Percentiles rank a stretch among this genome's conserved stretches.
Conservation (phyloP, 2,329 filamentous ascomycete genomes). For the Gnomoniopsis smithogilvyi region DNA sequence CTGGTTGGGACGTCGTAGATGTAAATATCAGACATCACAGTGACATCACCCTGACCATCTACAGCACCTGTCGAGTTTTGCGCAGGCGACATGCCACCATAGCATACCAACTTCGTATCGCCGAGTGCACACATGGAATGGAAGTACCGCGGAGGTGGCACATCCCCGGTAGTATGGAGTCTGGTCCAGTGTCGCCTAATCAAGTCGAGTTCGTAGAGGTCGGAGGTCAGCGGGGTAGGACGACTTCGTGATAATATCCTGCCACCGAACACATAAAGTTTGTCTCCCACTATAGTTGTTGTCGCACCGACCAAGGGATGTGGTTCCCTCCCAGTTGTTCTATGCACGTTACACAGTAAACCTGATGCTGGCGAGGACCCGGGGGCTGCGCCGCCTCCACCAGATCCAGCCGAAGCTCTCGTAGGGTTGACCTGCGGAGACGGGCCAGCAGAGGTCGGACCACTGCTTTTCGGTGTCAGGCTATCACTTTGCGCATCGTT, state of each 20-base stretch:
- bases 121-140: conserved; percentile 93
- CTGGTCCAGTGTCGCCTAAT: conserved; percentile 92
- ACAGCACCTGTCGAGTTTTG: conserved; percentile 44
- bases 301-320: conserved; percentile 91
- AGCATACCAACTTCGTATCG: conserved; percentile 95
- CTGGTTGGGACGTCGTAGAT: conserved; percentile 83
- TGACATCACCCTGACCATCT: conserved; percentile 74
- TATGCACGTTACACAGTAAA: conserved; percentile 68
- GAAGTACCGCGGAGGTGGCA: conserved; percentile 91
- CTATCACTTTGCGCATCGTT: conserved; percentile 45
- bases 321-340: conserved; percentile 89
- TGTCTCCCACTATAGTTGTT: conserved; percentile 91
- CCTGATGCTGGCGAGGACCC: conserved; percentile 40
- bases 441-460: conserved; percentile 52
- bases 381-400: conserved; percentile 35
- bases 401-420: conserved; percentile 28
- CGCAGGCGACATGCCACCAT: conserved; percentile 93
- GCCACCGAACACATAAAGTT: conserved; percentile 94
- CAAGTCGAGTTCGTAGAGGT: conserved; percentile 90
- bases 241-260: conserved; percentile 80
- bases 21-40: conserved; percentile 97
- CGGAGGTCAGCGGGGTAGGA: conserved; percentile 76
- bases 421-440: conserved; percentile 49
- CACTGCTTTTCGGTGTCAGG: conserved; percentile 49
- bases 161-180: conserved; percentile 76